Conservation (phyloP, 176 grass and related monocot species). For the Ananas comosus region DNA sequence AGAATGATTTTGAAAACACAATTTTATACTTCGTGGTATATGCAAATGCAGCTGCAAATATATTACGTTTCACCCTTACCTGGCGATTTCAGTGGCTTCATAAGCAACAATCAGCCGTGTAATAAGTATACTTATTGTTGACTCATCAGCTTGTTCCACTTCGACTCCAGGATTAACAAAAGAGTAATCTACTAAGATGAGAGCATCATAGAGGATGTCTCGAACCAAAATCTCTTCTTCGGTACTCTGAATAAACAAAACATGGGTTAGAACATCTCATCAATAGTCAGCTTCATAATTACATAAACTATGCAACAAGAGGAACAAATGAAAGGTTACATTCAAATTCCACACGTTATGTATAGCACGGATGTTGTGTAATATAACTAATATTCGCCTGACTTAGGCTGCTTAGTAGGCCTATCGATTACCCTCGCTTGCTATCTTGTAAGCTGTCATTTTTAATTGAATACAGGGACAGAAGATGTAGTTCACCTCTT, state of each 20-base stretch:
- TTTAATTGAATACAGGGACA: too few relatives aligned
- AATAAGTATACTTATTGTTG: slow-evolving; percentile 45
- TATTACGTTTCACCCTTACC: slow-evolving; percentile 30
- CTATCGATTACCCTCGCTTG: too few relatives aligned
- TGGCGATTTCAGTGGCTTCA: slow-evolving; percentile 68
- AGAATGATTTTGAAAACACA: slow-evolving; percentile 31
- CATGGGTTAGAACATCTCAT: neutral
- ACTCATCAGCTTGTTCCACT: slow-evolving; percentile 54
- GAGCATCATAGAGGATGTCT: slow-evolving; percentile 77
- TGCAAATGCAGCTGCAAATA: slow-evolving; percentile 1
- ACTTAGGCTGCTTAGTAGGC: too few relatives aligned
- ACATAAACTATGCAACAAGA: slow-evolving; percentile 16
- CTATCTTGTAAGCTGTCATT: too few relatives aligned
- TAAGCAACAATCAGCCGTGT: slow-evolving; percentile 75
- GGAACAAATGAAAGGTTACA: neutral
- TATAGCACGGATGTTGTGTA: too few relatives aligned
- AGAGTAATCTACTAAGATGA: slow-evolving; percentile 92
- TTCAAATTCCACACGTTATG: too few relatives aligned
- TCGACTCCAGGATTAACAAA: slow-evolving; percentile 61
- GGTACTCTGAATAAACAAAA: slow-evolving; percentile 42
- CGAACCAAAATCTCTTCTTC: slow-evolving; percentile 70
- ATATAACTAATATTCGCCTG: too few relatives aligned
- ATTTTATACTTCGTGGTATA: neutral
- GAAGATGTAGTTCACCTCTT: too few relatives aligned
- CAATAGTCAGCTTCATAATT: neutral